Conservation (phyloP, 2,329 filamentous ascomycete species). For the Botrytis fragariae region DNA sequence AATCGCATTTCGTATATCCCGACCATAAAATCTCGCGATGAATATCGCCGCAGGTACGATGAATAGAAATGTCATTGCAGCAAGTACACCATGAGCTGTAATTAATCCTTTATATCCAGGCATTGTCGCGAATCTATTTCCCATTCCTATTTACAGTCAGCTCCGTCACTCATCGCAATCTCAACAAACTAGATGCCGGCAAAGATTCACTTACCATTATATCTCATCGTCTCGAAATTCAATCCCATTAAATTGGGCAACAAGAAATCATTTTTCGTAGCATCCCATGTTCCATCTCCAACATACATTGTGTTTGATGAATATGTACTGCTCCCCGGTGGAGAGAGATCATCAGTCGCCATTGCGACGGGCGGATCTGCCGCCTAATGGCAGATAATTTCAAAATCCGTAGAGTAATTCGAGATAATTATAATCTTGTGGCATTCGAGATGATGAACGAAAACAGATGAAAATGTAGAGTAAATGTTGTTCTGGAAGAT, state of each 20-base stretch:
- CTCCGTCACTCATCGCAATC: conserved; percentile 22
- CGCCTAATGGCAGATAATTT: conserved; percentile 22
- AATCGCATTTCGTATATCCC: conserved; percentile 59
- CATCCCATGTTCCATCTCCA: conserved; percentile 82
- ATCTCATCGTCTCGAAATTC: conserved; percentile 79
- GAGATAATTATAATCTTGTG: background rate
- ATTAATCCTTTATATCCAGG: conserved; percentile 70
- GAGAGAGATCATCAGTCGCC: conserved; percentile 39
- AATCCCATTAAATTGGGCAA: conserved; percentile 73
- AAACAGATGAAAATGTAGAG: background rate
- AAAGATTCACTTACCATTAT: conserved; percentile 61
- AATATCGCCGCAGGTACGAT: conserved; percentile 73
- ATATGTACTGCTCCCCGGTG: conserved; percentile 71
- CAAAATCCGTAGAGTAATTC: background rate
- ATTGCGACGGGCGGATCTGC: conserved; percentile 33
- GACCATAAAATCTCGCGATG: conserved; percentile 67
- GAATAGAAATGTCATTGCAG: conserved; percentile 69
- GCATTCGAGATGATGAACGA: background rate
- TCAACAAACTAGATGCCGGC: conserved; percentile 24
- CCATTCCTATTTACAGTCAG: conserved; percentile 57
- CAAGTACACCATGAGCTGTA: conserved; percentile 68
- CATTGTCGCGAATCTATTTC: conserved; percentile 70
- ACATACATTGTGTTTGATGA: conserved; percentile 71
- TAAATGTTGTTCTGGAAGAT: conserved; percentile 1
- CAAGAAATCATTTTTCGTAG: conserved; percentile 71